These are phyloP conservation scores for Ascocoryne sarcoides DNA, from an alignment of 2,329 filamentous ascomycete species.

Conservation along the genomic window DNA sequence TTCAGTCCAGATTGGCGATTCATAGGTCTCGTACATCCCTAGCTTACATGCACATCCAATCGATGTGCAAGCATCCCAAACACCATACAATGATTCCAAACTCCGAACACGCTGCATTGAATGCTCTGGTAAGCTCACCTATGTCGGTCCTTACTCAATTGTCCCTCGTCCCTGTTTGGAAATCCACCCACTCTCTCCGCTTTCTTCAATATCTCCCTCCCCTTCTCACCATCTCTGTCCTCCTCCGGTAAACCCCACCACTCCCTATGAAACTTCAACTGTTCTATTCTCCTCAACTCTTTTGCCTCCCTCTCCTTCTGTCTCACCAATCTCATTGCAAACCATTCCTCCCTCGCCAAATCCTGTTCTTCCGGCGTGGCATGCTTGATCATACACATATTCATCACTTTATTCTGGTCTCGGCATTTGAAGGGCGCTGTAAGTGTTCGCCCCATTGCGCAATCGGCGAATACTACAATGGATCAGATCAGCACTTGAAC, in stretches of 20 bases:
- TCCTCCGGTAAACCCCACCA: conserved; percentile 57
- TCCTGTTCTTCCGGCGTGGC: conserved; percentile 82
- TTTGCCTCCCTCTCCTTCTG: conserved; percentile 58
- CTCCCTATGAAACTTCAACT: conserved; percentile 56
- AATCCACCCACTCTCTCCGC: conserved; percentile 49
- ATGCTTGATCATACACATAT: conserved; percentile 81
- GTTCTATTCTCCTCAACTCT: conserved; percentile 48
- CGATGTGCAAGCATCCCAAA: conserved; percentile 10
- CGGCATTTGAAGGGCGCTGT: conserved; percentile 84
- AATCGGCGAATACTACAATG: conserved; percentile 76
- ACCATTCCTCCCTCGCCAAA: conserved; percentile 88
- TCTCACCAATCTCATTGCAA: conserved; percentile 64
- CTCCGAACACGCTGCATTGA: conserved; percentile 9
- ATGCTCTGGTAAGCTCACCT: conserved; percentile 18
- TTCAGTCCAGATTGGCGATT: conserved; percentile 11
- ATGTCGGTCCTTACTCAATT: conserved; percentile 29
- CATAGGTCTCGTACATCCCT: conserved; percentile 11
- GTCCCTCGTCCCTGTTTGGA: conserved; percentile 32
- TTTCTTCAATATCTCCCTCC: conserved; percentile 43
- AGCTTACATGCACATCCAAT: conserved; percentile 16
- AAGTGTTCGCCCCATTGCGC: conserved; percentile 77
- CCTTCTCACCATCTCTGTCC: conserved; percentile 47
- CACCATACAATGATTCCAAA: conserved; percentile 18
- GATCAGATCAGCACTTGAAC: background rate
- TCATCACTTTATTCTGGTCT: conserved; percentile 74